Conservation (phyloP, 2,329 filamentous ascomycete genomes). For the Stagonosporopsis chrysanthemi region DNA sequence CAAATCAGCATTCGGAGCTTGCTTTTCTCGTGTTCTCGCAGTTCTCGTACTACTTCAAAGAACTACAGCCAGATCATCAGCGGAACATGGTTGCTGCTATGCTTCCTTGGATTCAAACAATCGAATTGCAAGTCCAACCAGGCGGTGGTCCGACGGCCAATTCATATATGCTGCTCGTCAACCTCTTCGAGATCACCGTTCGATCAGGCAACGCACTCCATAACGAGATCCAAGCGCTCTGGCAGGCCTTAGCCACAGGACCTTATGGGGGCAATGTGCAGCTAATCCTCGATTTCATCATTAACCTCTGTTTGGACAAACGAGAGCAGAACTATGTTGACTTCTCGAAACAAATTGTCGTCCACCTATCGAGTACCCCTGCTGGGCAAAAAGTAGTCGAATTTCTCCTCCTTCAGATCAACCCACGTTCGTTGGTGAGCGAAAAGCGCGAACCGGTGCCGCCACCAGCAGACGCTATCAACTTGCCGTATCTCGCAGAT, state of each 20-base stretch:
- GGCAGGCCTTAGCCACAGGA: conserved; percentile 94
- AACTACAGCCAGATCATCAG: conserved; percentile 80
- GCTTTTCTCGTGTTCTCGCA: conserved; percentile 96
- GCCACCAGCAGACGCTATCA: conserved; percentile 73
- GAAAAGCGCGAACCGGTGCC: conserved; percentile 68
- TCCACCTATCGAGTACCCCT: conserved; percentile 87
- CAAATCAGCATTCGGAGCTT: conserved; percentile 85
- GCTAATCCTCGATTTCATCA: conserved; percentile 94
- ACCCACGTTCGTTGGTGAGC: conserved; percentile 95
- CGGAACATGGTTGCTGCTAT: conserved; percentile 94
- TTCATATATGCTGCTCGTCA: conserved; percentile 94
- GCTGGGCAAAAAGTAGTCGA: conserved; percentile 92
- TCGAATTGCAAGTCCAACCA: conserved; percentile 90
- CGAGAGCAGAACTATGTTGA: conserved; percentile 98
- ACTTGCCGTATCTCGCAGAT: conserved; percentile 85
- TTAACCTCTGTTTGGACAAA: conserved; percentile 88
- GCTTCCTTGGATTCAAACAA: conserved; percentile 93
- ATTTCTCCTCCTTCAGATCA: conserved; percentile 89
- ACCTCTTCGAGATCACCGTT: conserved; percentile 95
- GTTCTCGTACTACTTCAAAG: conserved; percentile 92
- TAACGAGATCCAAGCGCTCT: conserved; percentile 96
- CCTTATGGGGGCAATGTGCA: conserved; percentile 94
- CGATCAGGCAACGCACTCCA: conserved; percentile 87
- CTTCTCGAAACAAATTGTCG: conserved; percentile 97
- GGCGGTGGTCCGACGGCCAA: conserved; percentile 88